Percentiles rank a stretch among this genome's conserved stretches.
Conservation (phyloP, 2,329 filamentous ascomycete genomes). For the Fusarium compactum region DNA sequence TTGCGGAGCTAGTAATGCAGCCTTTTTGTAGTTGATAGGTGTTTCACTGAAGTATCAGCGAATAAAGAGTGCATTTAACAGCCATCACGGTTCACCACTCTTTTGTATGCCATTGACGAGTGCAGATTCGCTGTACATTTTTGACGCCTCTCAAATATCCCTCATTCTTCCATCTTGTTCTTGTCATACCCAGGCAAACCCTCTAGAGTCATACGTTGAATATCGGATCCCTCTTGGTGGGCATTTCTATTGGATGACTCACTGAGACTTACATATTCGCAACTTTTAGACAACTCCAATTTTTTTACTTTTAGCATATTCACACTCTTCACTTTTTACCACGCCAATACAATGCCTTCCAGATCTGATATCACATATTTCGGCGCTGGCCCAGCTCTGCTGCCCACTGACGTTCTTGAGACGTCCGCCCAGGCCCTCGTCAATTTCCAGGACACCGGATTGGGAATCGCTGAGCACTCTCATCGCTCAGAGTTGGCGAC, state of each 20-base stretch:
- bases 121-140: neutral
- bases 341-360: conserved; percentile 68
- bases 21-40: conserved; percentile 8
- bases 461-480: conserved; percentile 90
- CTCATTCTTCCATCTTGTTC: conserved; percentile 8
- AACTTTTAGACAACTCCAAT: conserved; percentile 27
- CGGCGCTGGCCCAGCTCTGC: conserved; percentile 87
- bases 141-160: neutral
- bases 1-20: conserved; percentile 25
- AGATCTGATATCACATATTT: conserved; percentile 86
- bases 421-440: conserved; percentile 80
- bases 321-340: conserved; percentile 16
- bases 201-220: conserved; percentile 33
- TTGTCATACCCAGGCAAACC: neutral
- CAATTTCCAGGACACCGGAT: conserved; percentile 83
- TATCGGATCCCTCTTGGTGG: conserved; percentile 22
- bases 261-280: conserved; percentile 22
- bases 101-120: conserved; percentile 13
- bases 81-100: conserved; percentile 16
- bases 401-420: conserved; percentile 86
- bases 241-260: conserved; percentile 45
- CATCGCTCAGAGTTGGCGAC: conserved; percentile 85
- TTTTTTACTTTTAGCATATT: conserved; percentile 27
- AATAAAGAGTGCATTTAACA: conserved; percentile 35
- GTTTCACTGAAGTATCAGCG: conserved; percentile 16